A percentile compares a stretch with the other conserved stretches of the same genome.
phyloP scores from a whole-genome alignment of 164 flowering plant species.

The Chimonanthus salicifolius region DNA sequence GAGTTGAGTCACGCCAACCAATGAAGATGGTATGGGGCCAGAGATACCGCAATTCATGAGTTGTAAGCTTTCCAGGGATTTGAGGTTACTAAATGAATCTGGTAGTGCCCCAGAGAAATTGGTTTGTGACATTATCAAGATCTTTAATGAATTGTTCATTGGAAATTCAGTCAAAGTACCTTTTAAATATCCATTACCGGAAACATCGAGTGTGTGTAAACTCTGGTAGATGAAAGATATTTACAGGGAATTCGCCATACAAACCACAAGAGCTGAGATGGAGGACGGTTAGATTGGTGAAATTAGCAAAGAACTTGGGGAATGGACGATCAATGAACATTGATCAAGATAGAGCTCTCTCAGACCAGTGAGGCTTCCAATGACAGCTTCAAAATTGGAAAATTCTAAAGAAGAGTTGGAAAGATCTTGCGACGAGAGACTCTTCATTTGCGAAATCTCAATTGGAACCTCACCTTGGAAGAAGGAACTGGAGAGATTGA shows the following conservation, averaged over 20 bases:
- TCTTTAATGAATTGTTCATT: constrained; percentile 14
- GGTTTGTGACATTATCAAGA: constrained; percentile 20
- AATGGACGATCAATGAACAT: not conserved
- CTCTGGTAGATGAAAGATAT: constrained; percentile 12
- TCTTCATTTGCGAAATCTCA: constrained; percentile 23
- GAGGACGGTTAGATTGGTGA: not conserved
- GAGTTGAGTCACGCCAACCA: not conserved
- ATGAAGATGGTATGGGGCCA: not conserved
- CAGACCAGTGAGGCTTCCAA: not conserved
- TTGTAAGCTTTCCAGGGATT: constrained; percentile 21
- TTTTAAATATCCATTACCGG: not conserved
- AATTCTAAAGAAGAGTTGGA: not conserved
- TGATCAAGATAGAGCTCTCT: constrained; percentile 8
- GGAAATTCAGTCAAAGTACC: constrained; percentile 35
- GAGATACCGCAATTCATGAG: constrained; percentile 19
- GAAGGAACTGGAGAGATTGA: constrained; percentile 44
- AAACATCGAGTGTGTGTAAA: constrained; percentile 36
- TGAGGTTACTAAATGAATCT: constrained; percentile 29
- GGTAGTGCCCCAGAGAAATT: constrained; percentile 36
- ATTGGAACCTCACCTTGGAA: constrained; percentile 42
- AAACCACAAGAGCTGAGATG: not conserved
- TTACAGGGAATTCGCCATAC: not conserved
- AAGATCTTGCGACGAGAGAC: constrained; percentile 18
- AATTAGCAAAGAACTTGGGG: not conserved
- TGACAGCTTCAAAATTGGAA: too few species aligned